Conservation (phyloP, 768 basidiomycete genomes). For the Mycena haematopus region DNA sequence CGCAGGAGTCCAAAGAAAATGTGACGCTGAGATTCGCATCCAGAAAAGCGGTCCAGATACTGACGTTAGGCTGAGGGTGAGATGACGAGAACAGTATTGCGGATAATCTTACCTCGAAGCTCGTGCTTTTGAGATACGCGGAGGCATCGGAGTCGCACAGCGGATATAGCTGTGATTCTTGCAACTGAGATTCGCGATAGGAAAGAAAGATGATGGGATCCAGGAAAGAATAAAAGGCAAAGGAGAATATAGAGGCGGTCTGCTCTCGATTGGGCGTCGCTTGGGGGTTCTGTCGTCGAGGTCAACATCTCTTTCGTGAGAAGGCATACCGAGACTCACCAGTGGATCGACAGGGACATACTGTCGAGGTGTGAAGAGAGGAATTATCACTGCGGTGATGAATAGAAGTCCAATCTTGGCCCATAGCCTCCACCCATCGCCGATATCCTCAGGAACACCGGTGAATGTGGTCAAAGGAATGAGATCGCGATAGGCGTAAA, state of each 20-base stretch:
- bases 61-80: not conserved
- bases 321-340: slow-evolving; percentile 28
- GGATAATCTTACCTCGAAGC: slow-evolving; percentile 36
- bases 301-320: not conserved
- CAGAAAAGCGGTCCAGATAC: slow-evolving; percentile 18
- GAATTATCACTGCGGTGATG: slow-evolving; percentile 54
- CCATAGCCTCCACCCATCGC: slow-evolving; percentile 58
- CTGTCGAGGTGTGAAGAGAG: slow-evolving; percentile 58
- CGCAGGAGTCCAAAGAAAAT: slow-evolving; percentile 52
- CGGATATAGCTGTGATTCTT: slow-evolving; percentile 60
- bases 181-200: slow-evolving; percentile 43
- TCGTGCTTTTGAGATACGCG: slow-evolving; percentile 32
- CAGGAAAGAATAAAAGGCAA: slow-evolving; percentile 12
- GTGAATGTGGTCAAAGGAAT: slow-evolving; percentile 64
- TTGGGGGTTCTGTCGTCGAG: not conserved
- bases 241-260: slow-evolving; percentile 52
- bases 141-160: slow-evolving; percentile 63
- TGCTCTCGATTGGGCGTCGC: slow-evolving; percentile 48
- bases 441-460: slow-evolving; percentile 51
- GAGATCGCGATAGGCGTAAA: slow-evolving; percentile 62
- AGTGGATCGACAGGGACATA: slow-evolving; percentile 65
- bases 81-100: not conserved
- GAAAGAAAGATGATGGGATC: not conserved
- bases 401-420: slow-evolving; percentile 52
- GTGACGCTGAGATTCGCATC: slow-evolving; percentile 2